These are phyloP conservation scores for Sanghuangporus baumii DNA, from an alignment of 1,284 basidiomycete species.

Conservation along the genomic window DNA sequence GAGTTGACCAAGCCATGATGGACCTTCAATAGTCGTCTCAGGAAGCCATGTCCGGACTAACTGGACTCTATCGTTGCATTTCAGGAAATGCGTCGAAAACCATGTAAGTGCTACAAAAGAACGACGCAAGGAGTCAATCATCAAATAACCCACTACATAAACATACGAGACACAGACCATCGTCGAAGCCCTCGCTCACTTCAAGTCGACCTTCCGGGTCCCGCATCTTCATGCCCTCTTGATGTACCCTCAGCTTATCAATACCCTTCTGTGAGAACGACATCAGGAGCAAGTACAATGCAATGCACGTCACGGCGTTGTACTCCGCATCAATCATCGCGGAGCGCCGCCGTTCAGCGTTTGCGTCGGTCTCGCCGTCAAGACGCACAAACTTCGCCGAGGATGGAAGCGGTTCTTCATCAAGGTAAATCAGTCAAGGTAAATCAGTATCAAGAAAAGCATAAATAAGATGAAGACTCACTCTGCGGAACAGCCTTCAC, in stretches of 20 bases:
- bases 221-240: conserved; percentile 74
- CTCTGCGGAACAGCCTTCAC: conserved; percentile 74
- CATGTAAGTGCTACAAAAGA: conserved; percentile 51
- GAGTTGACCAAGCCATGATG: conserved; percentile 75
- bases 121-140: background rate
- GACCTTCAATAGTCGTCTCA: conserved; percentile 62
- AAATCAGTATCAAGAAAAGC: conserved; percentile 1
- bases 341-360: conserved; percentile 57
- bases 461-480: conserved; percentile 32
- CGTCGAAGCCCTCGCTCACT: conserved; percentile 72
- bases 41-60: conserved; percentile 81
- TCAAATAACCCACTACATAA: conserved; percentile 15
- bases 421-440: background rate
- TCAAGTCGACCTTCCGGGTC: conserved; percentile 65
- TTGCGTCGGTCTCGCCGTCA: conserved; percentile 67
- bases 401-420: conserved; percentile 65
- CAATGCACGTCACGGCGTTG: conserved; percentile 78
- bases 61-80: conserved; percentile 69
- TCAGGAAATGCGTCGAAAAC: conserved; percentile 75
- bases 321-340: conserved; percentile 72
- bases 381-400: conserved; percentile 64
- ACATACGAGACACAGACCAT: conserved; percentile 43
- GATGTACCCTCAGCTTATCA: conserved; percentile 62
- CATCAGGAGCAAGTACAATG: conserved; percentile 91
- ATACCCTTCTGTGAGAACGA: conserved; percentile 91